Evolutionary conservation across 805 yeast species (phyloP), one percentile per base, ranked within the genome.

Genomic region (Kazachstania africana): DNA sequence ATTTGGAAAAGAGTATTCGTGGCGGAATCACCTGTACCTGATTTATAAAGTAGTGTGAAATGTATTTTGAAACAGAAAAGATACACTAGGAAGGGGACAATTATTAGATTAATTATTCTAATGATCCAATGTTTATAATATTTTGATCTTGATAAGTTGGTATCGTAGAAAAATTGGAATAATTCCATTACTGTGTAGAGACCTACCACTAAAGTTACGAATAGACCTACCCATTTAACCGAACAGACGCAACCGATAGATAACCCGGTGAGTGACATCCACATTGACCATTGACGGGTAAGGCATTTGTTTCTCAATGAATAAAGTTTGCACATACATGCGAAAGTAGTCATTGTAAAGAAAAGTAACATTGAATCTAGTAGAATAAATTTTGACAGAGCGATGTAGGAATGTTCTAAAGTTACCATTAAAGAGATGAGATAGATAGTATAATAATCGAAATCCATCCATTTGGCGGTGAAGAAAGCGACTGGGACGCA

Each of bases 21-120:
- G 32, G 91, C 76, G 3, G 93, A 80, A 55, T 88, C 95, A 26
- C 97, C 98, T 0, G 95, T 75, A 13, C 98, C 98, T 2, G 93
- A 70, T 45, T 75, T 75, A 47, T 69, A 72, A 35, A 91, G 68
- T 24, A 85, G 60, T 13, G 67, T 47, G 45, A 91, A 91, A 55
- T 91, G 98, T 26, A 81, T 61, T 50, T 76, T 79, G 68, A 91
- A 91, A 47, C 78, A 72, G 20, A 68, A 46, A 48, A 81, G 50
- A 48, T 83, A 91, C 16, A 88, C 71, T 19, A 65, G 19, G 18
- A 75, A 48, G 3, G 98, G 98, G 13, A 84, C 54, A 1, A 78
- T 27, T 26, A 91, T 82, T 48, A 91, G 62, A 9, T 76, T 59
- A 8, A 68, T 31, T 24, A 79, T 63, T 43, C 97, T 68, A 3